phyloP scores from a whole-genome alignment of 305 asterid genomes.

The Striga hermonthica region DNA sequence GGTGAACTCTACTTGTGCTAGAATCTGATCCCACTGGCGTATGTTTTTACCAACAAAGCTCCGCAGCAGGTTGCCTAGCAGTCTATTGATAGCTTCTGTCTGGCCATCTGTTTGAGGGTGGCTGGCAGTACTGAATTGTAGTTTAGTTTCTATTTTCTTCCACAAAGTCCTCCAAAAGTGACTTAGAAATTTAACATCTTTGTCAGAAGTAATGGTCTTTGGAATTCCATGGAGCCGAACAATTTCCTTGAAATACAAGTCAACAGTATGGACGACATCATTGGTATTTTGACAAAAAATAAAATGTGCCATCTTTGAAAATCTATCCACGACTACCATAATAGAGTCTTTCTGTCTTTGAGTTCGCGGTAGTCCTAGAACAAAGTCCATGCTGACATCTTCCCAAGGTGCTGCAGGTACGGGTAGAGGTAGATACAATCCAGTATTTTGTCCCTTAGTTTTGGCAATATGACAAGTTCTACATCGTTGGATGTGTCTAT shows the following conservation, averaged over 20 bases:
- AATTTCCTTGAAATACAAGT: neutral
- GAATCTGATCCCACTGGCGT: neutral
- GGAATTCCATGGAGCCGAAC: neutral
- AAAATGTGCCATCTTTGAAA: neutral
- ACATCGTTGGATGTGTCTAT: no score
- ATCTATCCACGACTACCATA: neutral
- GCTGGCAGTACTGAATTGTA: neutral
- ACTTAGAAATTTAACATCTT: neutral
- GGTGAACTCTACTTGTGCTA: neutral
- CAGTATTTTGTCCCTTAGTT: no score
- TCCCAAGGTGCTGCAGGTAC: neutral
- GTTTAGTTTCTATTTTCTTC: neutral
- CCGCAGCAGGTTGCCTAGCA: no score
- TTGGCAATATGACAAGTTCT: no score
- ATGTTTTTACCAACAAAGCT: neutral
- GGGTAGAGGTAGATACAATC: no score
- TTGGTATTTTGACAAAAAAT: neutral
- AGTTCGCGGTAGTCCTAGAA: neutral
- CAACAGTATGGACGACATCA: neutral
- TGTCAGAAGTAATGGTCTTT: neutral
- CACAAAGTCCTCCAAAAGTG: neutral
- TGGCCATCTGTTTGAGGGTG: neutral
- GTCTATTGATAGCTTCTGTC: no score
- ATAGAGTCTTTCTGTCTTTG: neutral
- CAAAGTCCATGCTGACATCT: neutral